Conservation (phyloP, 305 asterid species). For the Fraxinus floribunda region DNA sequence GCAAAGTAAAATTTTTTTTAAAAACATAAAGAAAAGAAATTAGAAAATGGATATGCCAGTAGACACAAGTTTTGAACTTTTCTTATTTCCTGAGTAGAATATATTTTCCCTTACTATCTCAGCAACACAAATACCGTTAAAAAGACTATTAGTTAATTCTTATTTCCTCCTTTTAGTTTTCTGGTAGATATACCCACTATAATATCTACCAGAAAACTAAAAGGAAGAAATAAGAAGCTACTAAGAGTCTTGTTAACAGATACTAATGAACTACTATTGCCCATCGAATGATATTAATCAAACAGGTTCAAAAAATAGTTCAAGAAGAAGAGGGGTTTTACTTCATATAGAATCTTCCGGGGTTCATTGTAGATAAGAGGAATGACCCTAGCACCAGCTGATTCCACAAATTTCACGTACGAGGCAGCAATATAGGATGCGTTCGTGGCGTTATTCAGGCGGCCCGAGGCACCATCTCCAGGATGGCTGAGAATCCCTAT, state of each 20-base stretch:
- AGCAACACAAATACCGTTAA: not conserved
- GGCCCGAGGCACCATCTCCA: constrained; percentile 92
- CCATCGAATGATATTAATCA: not conserved
- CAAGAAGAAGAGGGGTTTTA: constrained; percentile 15
- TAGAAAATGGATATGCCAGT: not conserved
- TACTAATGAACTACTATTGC: not conserved
- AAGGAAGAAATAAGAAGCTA: not conserved
- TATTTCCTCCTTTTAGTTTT: not conserved
- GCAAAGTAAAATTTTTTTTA: not conserved
- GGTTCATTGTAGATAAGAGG: constrained; percentile 88
- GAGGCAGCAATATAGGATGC: constrained; percentile 92
- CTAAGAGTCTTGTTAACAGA: not conserved
- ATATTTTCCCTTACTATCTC: not conserved
- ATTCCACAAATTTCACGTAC: constrained; percentile 85
- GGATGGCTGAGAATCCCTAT: constrained; percentile 87
- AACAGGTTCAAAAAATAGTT: not conserved
- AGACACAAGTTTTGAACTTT: not conserved
- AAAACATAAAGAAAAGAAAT: not conserved
- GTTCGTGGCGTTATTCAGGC: constrained; percentile 52
- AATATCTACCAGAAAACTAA: not conserved
- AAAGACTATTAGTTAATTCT: not conserved
- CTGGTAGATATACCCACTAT: not conserved
- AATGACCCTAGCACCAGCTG: constrained; percentile 94
- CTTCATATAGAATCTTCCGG: constrained; percentile 47
- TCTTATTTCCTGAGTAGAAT: not conserved